Conservation (phyloP, 331 rosid genomes). For the Malus hybrid region DNA sequence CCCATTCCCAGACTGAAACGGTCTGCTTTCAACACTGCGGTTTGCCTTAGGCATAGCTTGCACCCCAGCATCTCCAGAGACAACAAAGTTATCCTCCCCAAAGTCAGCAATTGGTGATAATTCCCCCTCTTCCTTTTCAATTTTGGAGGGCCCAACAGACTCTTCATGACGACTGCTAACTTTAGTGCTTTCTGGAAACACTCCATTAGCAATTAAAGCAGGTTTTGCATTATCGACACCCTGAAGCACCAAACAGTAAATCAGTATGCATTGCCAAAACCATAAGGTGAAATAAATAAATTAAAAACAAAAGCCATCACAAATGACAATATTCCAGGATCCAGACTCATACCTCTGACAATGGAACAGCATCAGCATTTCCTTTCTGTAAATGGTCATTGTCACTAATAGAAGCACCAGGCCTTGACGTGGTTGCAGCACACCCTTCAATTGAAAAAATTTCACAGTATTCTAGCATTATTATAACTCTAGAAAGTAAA, state of each 20-base stretch:
- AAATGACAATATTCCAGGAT: background rate
- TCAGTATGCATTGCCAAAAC: background rate
- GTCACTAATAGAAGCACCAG: conserved; percentile 20
- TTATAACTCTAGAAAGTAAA: background rate
- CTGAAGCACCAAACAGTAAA: conserved; percentile 40
- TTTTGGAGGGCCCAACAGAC: conserved; percentile 51
- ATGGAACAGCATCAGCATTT: conserved; percentile 33
- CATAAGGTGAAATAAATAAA: background rate
- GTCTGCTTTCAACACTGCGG: conserved; percentile 37
- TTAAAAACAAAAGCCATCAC: conserved; percentile 2
- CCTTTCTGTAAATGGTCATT: conserved; percentile 34
- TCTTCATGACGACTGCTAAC: conserved; percentile 45
- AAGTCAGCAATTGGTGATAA: conserved; percentile 80
- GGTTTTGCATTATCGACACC: conserved; percentile 35
- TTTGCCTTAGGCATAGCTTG: conserved; percentile 39
- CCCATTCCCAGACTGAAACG: conserved; percentile 44
- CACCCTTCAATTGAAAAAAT: conserved; percentile 39
- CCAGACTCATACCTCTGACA: conserved; percentile 49
- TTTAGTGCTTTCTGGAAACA: conserved; percentile 38
- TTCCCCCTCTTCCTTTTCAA: conserved; percentile 98
- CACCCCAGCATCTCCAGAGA: conserved; percentile 40
- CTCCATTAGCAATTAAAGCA: conserved; percentile 43
- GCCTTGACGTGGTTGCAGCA: conserved; percentile 33
- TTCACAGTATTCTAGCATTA: conserved; percentile 2
- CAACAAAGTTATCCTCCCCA: conserved; percentile 82